phyloP scores from a whole-genome alignment of 1,284 basidiomycete genomes.

The Grifola frondosa region DNA sequence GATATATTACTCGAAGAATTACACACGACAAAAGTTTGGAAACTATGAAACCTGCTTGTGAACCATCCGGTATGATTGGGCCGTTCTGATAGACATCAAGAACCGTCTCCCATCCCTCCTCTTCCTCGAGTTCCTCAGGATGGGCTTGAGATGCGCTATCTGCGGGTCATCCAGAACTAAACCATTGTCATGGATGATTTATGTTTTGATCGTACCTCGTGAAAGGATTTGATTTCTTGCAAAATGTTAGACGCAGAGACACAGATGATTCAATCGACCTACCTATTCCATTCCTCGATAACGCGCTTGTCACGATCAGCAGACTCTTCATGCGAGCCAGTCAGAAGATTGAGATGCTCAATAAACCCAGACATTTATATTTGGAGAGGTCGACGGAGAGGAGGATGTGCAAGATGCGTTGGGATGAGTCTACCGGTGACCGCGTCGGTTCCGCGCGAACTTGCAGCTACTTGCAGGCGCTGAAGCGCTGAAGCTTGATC shows the following conservation, averaged over 20 bases:
- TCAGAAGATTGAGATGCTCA: slow-evolving; percentile 33
- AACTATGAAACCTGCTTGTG: slow-evolving; percentile 15
- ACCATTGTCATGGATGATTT: too few species aligned
- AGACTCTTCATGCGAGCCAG: slow-evolving; percentile 27
- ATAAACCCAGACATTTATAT: too few species aligned
- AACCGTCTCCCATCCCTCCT: slow-evolving; percentile 25
- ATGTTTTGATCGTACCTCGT: too few species aligned
- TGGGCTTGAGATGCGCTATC: slow-evolving; percentile 4
- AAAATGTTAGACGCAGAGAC: too few species aligned
- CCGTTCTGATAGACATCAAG: slow-evolving; percentile 20
- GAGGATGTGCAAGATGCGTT: too few species aligned
- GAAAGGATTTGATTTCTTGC: too few species aligned
- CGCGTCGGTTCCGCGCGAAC: too few species aligned
- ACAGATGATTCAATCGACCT: slow-evolving; percentile 7
- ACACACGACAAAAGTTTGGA: slow-evolving; percentile 36
- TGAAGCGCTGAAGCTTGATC: background rate
- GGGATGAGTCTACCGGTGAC: too few species aligned
- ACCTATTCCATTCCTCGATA: slow-evolving; percentile 39
- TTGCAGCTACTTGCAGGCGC: too few species aligned
- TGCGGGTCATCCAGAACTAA: background rate
- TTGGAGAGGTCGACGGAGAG: too few species aligned
- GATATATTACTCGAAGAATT: slow-evolving; percentile 8
- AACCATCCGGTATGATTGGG: slow-evolving; percentile 2
- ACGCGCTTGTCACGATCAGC: slow-evolving; percentile 31
- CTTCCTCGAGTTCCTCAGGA: slow-evolving; percentile 12